These are phyloP conservation scores for Ganoderma meredithae DNA, from an alignment of 1,284 basidiomycete species.

Conservation along the genomic window DNA sequence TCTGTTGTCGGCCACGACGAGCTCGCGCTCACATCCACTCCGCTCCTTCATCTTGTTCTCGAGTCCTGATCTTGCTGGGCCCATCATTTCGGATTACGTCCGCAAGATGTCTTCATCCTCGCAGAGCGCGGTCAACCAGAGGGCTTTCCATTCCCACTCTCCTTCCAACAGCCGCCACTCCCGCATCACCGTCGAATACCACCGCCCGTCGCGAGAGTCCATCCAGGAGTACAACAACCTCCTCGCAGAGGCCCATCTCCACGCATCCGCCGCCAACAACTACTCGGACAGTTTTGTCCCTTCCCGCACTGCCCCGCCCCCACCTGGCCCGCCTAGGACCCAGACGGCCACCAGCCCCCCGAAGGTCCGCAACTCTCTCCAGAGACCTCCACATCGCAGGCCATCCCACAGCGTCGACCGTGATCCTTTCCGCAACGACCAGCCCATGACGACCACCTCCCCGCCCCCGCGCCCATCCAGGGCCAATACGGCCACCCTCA, in stretches of 20 bases:
- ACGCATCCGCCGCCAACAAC: constrained; percentile 58
- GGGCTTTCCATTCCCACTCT: constrained; percentile 39
- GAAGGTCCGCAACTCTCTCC: constrained; percentile 60
- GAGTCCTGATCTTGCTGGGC: neutral
- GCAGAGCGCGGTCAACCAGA: constrained; percentile 48
- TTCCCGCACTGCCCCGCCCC: constrained; percentile 61
- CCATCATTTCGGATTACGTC: constrained; percentile 18
- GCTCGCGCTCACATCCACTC: constrained; percentile 18
- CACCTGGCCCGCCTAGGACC: constrained; percentile 47
- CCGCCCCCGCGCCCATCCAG: constrained; percentile 81
- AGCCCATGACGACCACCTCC: constrained; percentile 48
- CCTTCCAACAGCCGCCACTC: constrained; percentile 57
- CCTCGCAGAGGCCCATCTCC: constrained; percentile 64
- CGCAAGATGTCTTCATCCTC: constrained; percentile 39
- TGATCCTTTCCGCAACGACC: constrained; percentile 59
- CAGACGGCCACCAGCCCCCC: constrained; percentile 37
- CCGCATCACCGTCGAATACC: constrained; percentile 78
- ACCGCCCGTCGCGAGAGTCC: constrained; percentile 64
- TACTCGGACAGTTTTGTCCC: constrained; percentile 57
- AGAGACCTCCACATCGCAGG: constrained; percentile 64
- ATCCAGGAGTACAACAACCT: constrained; percentile 79
- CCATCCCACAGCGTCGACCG: constrained; percentile 48
- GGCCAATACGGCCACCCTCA: constrained; percentile 80
- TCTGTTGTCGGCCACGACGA: constrained; percentile 29
- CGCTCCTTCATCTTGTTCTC: constrained; percentile 13